Percentiles rank a stretch among this genome's conserved stretches.
phyloP scores from a whole-genome alignment of 805 yeast genomes.

The Ogataea nonfermentans region DNA sequence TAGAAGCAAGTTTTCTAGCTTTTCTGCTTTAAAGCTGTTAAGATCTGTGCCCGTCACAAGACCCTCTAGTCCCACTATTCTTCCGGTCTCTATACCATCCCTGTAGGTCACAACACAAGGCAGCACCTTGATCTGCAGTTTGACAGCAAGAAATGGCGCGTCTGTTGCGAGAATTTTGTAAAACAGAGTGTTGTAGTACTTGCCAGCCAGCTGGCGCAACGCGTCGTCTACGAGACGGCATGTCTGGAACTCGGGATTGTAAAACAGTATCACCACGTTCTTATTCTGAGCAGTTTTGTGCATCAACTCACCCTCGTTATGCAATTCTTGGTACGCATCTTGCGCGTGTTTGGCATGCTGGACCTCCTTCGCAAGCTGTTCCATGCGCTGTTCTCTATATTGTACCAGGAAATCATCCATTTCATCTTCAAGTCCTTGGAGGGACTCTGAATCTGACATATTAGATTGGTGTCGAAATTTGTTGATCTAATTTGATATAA shows the following conservation, averaged over 20 bases:
- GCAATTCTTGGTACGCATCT: conserved; percentile 41
- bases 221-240: conserved; percentile 59
- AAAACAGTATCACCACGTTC: conserved; percentile 58
- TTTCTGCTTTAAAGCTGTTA: conserved; percentile 44
- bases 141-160: conserved; percentile 71
- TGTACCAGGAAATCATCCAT: conserved; percentile 44
- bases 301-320: conserved; percentile 58
- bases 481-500: conserved; percentile 19
- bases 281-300: conserved; percentile 44
- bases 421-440: conserved; percentile 50
- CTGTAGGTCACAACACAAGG: conserved; percentile 68
- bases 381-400: conserved; percentile 63
- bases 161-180: conserved; percentile 55
- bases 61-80: conserved; percentile 69
- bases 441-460: conserved; percentile 25
- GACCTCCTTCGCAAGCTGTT: conserved; percentile 49
- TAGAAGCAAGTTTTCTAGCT: conserved; percentile 46
- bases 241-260: conserved; percentile 55
- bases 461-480: conserved; percentile 24
- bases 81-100: conserved; percentile 55
- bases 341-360: conserved; percentile 32
- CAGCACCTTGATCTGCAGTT: conserved; percentile 60
- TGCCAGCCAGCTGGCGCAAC: conserved; percentile 46
- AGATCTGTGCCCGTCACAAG: conserved; percentile 42
- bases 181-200: conserved; percentile 55